Base-by-base conservation (phyloP, 176 grass and related monocot genomes). In the Eragrostis nindensis region DNA sequence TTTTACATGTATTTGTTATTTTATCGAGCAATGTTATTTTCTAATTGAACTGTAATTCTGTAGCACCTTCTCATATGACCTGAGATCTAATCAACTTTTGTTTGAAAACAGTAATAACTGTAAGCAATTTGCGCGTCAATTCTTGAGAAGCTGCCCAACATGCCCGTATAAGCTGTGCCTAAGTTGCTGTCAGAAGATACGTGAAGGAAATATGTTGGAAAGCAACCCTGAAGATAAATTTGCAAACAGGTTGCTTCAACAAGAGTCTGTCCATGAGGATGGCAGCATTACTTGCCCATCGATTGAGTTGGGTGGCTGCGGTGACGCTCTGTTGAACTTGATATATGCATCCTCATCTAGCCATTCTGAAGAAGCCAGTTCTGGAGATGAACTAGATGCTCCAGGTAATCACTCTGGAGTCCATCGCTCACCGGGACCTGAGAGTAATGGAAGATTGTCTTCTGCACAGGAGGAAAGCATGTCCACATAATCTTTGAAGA, bases 131-230 rank as follows among this genome's bases (percentile, higher is more conserved):
- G 75, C 80, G 38, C 22, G 75, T 17, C 69, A 90, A 88, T 85
- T 96, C 75, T 74, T 84, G 30, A 87, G 90, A 82, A 92, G 87
- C 91, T 99, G 97, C 66, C 86, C 89, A 48, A 82, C 80, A 32
- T 99, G 97, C 80, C 84, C 92, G 14, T 93, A 85, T 60, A 93
- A 93, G 80, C 69, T 99, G 26, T 98, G 95, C 86, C 69, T 98
- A 87, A 89, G 80, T 72, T 98, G 95, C 83, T 92, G 92, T 79
- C 81, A 94, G 69, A 92, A 85, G 83, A 82, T 94, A 63, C 81
- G 90, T 1, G 89, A 91, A 42, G 88, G 82, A 73, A 92, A 49
- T 36, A 59, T 80, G 52, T 63, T 39, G 2, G 83, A 87, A 10
- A 83, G 59, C 39, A 77, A 73, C 39, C 77, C 89, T 36, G 86